Evolutionary conservation across 495 filamentous ascomycete genomes (phyloP), one percentile per base, ranked within the genome.

Genomic region (Penicillium daleae): DNA sequence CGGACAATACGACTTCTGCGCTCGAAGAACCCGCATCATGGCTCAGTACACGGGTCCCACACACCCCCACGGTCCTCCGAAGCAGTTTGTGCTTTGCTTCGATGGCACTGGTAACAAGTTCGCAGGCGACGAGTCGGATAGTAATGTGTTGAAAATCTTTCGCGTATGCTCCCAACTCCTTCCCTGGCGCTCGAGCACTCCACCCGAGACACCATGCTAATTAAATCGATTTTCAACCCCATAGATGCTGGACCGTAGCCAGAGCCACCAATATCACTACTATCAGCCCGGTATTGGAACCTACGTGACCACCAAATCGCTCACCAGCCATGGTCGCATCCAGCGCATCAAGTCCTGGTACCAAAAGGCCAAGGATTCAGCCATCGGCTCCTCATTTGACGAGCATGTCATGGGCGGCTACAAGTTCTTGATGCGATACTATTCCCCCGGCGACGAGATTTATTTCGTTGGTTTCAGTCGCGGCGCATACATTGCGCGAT

Each of bases 71-170:
- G 56, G 54, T 31, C 9, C 58, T 31, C 78, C 77, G 5, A 83
- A 78, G 70, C 82, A 84, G 59, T 82, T 96, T 50, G 86, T 97
- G 19, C 79, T 96, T 4, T 96, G 92, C 67, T 96, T 96, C 60
- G 92, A 97, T 71, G 92, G 92, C 26, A 96, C 92, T 0, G 92
- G 92, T 2, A 95, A 96, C 68, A 91, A 93, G 66, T 96, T 95
- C 69, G 81, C 82, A 31, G 91, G 92, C 10, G 90, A 91, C 68
- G 87, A 90, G 52, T 86, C 86, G 9, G 91, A 96, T 69, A 95
- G 90, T 70, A 96, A 95, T 72, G 93, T 96, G 60, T 77, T 97
- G 48, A 97, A 96, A 73, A 92, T 97, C 27, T 97, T 89, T 71
- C 76, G 82, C 26, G 79, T 82, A 70, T 66, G 78, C 76, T 31